These are phyloP conservation scores for Umbellularia californica DNA, from an alignment of 164 flowering plant species.

Conservation along the genomic window DNA sequence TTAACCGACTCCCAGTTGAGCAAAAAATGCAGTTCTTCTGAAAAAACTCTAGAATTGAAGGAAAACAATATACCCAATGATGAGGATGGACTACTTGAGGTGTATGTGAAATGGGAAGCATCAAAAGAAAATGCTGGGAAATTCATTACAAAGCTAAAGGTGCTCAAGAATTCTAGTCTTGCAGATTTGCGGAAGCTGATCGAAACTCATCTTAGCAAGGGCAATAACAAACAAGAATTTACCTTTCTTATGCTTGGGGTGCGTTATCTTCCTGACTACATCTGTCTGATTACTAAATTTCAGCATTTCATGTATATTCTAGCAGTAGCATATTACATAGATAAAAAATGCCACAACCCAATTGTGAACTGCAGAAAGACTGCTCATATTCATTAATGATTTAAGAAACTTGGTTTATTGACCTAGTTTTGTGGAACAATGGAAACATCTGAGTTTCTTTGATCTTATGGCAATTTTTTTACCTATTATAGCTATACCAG, in stretches of 20 bases:
- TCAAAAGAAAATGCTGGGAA: constrained; percentile 60
- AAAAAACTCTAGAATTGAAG: constrained; percentile 21
- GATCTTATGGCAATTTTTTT: too few species aligned
- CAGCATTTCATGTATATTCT: background rate
- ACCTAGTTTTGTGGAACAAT: too few species aligned
- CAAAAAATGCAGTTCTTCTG: constrained; percentile 7
- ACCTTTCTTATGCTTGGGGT: constrained; percentile 69
- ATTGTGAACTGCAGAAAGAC: background rate
- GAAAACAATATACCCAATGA: constrained; percentile 41
- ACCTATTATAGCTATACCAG: too few species aligned
- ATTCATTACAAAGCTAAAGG: constrained; percentile 51
- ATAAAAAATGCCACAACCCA: background rate
- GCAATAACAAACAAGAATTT: constrained; percentile 42
- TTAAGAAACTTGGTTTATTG: too few species aligned
- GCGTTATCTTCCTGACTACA: constrained; percentile 2
- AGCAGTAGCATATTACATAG: background rate
- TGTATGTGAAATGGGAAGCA: constrained; percentile 77
- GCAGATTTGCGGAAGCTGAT: constrained; percentile 65
- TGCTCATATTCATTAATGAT: background rate
- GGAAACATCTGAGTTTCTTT: background rate
- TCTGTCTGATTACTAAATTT: background rate
- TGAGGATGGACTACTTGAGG: constrained; percentile 32
- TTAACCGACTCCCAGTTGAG: constrained; percentile 13
- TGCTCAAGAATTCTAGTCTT: constrained; percentile 47
- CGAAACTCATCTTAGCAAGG: constrained; percentile 47